phyloP scores from a whole-genome alignment of 129 eudicot species.

The Flaveria bidentis region DNA sequence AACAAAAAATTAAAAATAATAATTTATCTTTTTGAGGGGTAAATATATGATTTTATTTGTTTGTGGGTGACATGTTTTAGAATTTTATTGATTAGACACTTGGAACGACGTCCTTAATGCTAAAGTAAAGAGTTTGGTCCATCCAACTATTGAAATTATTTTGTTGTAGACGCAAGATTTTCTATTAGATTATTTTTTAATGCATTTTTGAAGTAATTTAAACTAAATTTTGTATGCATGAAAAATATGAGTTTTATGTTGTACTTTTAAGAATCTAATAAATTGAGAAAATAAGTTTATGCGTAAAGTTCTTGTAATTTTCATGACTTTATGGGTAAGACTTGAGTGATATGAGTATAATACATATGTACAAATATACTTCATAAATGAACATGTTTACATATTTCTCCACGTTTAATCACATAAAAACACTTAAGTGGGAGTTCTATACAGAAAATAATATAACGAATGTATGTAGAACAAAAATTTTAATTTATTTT shows the following conservation, averaged over 20 bases:
- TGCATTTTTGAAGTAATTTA: not conserved
- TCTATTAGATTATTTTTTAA: not conserved
- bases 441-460: too few species aligned
- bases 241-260: not conserved
- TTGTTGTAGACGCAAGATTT: not conserved
- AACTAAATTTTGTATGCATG: not conserved
- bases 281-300: not conserved
- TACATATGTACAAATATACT: too few species aligned
- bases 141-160: not conserved
- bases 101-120: not conserved
- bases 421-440: too few species aligned
- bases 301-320: not conserved
- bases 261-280: not conserved
- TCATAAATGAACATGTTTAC: too few species aligned
- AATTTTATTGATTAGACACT: not conserved
- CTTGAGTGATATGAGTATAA: too few species aligned
- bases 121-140: conserved; percentile 12
- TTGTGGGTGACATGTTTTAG: not conserved
- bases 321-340: not conserved
- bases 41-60: not conserved
- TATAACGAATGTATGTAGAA: too few species aligned
- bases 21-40: too few species aligned
- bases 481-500: too few species aligned
- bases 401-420: too few species aligned
- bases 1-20: too few species aligned